phyloP scores from a whole-genome alignment of 345 rosid genomes.

The Citrus mangshanensis region DNA sequence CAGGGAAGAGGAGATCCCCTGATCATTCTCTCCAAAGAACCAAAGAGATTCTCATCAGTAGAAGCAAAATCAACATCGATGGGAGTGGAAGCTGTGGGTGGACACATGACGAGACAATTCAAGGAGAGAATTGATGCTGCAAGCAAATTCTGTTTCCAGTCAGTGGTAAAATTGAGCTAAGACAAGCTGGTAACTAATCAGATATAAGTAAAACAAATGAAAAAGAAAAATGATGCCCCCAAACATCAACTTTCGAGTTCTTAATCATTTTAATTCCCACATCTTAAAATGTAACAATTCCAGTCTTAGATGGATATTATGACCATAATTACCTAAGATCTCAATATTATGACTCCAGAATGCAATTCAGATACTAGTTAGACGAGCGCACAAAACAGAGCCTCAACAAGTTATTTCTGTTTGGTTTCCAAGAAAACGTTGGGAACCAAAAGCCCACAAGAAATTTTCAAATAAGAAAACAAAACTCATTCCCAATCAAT shows the following conservation, averaged over 20 bases:
- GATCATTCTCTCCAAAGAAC: constrained; percentile 18
- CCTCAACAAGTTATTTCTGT: not conserved
- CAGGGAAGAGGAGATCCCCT: constrained; percentile 34
- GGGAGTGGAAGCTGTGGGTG: not conserved
- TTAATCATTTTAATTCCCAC: not conserved
- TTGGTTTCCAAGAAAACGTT: not conserved
- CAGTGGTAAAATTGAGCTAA: not conserved
- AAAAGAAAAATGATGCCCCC: not conserved
- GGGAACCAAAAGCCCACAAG: not conserved
- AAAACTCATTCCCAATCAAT: not conserved
- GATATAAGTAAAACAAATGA: not conserved
- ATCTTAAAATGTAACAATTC: not conserved
- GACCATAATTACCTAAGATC: not conserved
- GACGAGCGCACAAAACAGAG: not conserved
- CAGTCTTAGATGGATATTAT: not conserved
- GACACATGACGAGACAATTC: constrained; percentile 31
- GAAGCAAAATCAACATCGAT: constrained; percentile 14
- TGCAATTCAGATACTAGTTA: not conserved
- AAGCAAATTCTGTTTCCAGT: not conserved
- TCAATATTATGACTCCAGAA: not conserved
- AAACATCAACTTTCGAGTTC: not conserved
- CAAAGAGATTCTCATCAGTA: constrained; percentile 18
- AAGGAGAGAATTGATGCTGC: not conserved
- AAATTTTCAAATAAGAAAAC: not conserved
- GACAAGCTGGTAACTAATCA: not conserved